Evolutionary conservation across 1,139 yeast species (phyloP).

Genomic region (Spencermartinsiella ligniputridi): DNA sequence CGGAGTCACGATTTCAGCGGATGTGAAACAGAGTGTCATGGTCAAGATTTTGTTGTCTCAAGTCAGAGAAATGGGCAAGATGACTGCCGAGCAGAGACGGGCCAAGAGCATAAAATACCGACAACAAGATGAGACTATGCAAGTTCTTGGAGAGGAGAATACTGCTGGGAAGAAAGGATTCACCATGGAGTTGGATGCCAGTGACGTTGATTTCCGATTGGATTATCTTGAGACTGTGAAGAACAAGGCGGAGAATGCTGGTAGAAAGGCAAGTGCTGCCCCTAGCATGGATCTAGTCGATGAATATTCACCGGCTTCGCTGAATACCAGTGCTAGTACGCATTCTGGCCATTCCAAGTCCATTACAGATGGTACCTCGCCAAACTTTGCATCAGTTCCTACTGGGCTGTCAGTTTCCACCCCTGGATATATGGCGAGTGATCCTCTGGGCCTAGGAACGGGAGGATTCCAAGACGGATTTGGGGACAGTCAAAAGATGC

Average conservation of each 20-base stretch:
- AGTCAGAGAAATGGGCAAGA: conserved; percentile 4
- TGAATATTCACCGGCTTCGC: conserved; percentile 17
- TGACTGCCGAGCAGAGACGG: conserved; percentile 3
- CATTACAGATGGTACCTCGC: conserved; percentile 4
- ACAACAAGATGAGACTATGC: not conserved
- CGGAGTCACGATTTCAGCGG: not conserved
- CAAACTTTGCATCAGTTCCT: not conserved
- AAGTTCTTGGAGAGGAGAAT: not conserved
- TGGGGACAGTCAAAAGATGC: conserved; percentile 15
- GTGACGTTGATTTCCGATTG: conserved; percentile 16
- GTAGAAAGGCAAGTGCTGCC: not conserved
- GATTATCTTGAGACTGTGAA: conserved; percentile 11
- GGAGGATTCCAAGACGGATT: conserved; percentile 3
- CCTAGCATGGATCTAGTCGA: conserved; percentile 2
- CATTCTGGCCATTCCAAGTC: conserved; percentile 2
- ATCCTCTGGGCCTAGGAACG: not conserved
- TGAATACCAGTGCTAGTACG: conserved; percentile 8
- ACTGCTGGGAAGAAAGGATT: conserved; percentile 9
- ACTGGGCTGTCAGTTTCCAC: not conserved
- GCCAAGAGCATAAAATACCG: not conserved
- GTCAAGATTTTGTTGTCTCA: conserved; percentile 6
- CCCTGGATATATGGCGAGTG: not conserved
- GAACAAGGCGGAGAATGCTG: not conserved
- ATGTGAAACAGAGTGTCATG: conserved; percentile 6
- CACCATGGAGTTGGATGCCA: conserved; percentile 19